A percentile compares a stretch with the other conserved stretches of the same genome.
Conservation (phyloP, 2,329 filamentous ascomycete species). For the Orbilia quercus region DNA sequence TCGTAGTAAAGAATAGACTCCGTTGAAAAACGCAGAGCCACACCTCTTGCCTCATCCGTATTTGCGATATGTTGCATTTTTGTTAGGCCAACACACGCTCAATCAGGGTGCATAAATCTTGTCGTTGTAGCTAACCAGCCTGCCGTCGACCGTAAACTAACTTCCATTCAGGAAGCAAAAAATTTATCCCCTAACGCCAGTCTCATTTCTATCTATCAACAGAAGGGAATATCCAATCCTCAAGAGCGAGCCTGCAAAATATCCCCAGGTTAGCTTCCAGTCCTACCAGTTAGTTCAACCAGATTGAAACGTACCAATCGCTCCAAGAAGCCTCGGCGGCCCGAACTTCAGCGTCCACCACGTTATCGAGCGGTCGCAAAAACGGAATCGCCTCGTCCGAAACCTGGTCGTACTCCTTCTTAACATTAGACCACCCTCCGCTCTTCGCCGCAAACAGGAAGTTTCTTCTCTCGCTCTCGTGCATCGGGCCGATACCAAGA, state of each 20-base stretch:
- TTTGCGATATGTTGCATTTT: constrained; percentile 51
- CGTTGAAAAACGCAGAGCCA: constrained; percentile 7
- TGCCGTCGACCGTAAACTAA: too few relatives aligned
- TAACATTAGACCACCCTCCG: constrained; percentile 80
- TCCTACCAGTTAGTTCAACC: not conserved
- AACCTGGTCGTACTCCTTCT: constrained; percentile 87
- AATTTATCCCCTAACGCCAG: not conserved
- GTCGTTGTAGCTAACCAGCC: not conserved
- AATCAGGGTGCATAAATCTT: not conserved
- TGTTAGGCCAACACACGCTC: constrained; percentile 34
- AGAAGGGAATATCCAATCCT: constrained; percentile 55
- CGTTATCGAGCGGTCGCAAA: constrained; percentile 80
- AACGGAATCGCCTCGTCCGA: constrained; percentile 88
- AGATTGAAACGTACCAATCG: constrained; percentile 73
- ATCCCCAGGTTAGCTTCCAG: constrained; percentile 12
- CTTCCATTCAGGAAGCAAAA: not conserved
- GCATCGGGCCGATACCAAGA: constrained; percentile 80
- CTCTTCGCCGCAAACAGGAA: constrained; percentile 96
- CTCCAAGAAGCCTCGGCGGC: constrained; percentile 88
- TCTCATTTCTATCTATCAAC: constrained; percentile 44
- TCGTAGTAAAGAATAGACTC: constrained; percentile 23
- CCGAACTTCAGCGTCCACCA: constrained; percentile 81
- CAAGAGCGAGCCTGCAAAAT: constrained; percentile 41
- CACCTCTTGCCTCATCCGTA: constrained; percentile 2
- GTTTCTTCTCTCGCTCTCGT: constrained; percentile 90